Conservation (phyloP, 2,329 filamentous ascomycete species). For the Capronia epimyces region DNA sequence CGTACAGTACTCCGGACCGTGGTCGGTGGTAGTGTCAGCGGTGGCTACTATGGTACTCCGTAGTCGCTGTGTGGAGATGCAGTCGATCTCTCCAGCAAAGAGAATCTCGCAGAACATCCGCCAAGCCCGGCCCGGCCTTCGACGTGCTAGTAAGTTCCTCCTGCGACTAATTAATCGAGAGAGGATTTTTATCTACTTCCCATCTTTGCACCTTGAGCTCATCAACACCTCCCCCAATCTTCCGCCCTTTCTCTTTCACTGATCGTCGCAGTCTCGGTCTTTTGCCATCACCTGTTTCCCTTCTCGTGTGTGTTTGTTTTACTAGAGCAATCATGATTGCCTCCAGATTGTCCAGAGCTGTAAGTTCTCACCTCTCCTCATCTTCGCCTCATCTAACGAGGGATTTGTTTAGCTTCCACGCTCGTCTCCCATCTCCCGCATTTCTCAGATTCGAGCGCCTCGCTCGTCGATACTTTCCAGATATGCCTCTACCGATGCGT, state of each 20-base stretch:
- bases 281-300: slow-evolving; percentile 24
- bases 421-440: slow-evolving; percentile 64
- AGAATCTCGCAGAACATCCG: neutral
- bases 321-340: slow-evolving; percentile 52
- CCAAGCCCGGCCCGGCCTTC: neutral
- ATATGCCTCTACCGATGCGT: slow-evolving; percentile 66
- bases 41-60: neutral
- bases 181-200: neutral
- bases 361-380: slow-evolving; percentile 47
- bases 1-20: too few species aligned
- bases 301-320: slow-evolving; percentile 30
- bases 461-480: slow-evolving; percentile 68
- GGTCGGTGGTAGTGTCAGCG: neutral
- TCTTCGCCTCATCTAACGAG: slow-evolving; percentile 15
- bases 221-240: slow-evolving; percentile 29
- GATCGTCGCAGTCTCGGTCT: slow-evolving; percentile 3
- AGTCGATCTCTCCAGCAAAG: too few species aligned
- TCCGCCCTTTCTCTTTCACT: slow-evolving; percentile 26
- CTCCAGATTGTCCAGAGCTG: slow-evolving; percentile 67
- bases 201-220: slow-evolving; percentile 14
- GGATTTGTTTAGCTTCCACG: slow-evolving; percentile 61
- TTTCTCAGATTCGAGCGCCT: slow-evolving; percentile 64
- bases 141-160: neutral
- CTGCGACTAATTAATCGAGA: neutral
- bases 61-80: neutral